Evolutionary conservation across 495 filamentous ascomycete species (phyloP), one percentile per base, ranked within the genome.

Genomic region (Rostrohypoxylon terebratum): DNA sequence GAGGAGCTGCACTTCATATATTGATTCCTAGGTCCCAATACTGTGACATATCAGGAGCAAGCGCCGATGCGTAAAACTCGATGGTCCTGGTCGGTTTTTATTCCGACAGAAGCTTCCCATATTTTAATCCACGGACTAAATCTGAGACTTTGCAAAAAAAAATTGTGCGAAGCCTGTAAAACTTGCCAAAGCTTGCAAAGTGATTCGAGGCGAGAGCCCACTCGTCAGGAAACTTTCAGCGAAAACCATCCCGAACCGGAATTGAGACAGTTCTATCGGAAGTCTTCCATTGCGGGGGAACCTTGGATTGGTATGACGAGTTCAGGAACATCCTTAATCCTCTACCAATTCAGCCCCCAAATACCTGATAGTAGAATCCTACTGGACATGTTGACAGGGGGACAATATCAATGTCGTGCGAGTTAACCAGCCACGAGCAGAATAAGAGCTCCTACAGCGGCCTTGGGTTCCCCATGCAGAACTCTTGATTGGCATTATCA

Each of bases 181-280:
- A 5, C 28, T 28, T 28, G 28, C 28, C 28, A 28, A 28, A 28
- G 6, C 28, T 50, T 57, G 55, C 44, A 63, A 47, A 67, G 62
- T 69, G 50, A 45, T 62, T 50, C 47, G 62, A 70, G 66, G 25
- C 50, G 33, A 61, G 65, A 55, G 55, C 33, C 54, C 47, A 18
- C 50, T 69, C 51, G 53, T 34, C 48, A 69, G 71, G 71, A 74
- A 74, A 74, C 62, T 59, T 60, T 57, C 71, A 69, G 71, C 71
- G 71, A 74, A 63, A 45, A 38, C 40, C 55, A 66, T 59, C 66
- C 66, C 57, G 55, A 51, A 69, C 62, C 66, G 66, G 71, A 59
- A 74, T 53, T 66, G 66, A 66, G 66, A 61, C 61, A 74, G 62
- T 69, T 74, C 62, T 59, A 63, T 69, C 65, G 71, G 61, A 53